Conservation (phyloP, 2,329 filamentous ascomycete species). For the Westerdykella aurantiaca region DNA sequence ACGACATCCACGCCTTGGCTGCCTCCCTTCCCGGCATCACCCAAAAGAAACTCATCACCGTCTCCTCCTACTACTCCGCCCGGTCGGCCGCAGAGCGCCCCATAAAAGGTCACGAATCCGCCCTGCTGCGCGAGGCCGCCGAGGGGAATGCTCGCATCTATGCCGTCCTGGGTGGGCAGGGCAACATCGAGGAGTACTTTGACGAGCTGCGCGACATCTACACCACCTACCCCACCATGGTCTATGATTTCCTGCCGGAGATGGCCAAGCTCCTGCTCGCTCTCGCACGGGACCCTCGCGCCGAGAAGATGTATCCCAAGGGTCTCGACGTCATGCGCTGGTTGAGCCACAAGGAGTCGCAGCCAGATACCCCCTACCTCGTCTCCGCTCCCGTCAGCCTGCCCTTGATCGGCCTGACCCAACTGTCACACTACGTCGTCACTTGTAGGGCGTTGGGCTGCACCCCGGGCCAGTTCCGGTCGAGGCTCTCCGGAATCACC, state of each 20-base stretch:
- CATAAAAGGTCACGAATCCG: slow-evolving; percentile 90
- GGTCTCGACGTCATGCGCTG: slow-evolving; percentile 93
- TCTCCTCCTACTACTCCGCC: slow-evolving; percentile 86
- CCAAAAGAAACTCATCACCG: slow-evolving; percentile 84
- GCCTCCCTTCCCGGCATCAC: slow-evolving; percentile 83
- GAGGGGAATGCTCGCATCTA: slow-evolving; percentile 82
- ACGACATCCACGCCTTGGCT: slow-evolving; percentile 89
- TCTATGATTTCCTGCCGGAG: slow-evolving; percentile 74
- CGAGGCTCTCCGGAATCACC: slow-evolving; percentile 79
- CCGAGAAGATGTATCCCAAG: slow-evolving; percentile 94
- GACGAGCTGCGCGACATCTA: slow-evolving; percentile 92
- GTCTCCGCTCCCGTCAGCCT: slow-evolving; percentile 94
- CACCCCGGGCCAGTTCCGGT: slow-evolving; percentile 80
- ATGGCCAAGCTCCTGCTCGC: slow-evolving; percentile 83
- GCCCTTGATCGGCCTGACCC: slow-evolving; percentile 90
- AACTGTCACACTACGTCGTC: slow-evolving; percentile 91
- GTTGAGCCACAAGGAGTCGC: slow-evolving; percentile 82
- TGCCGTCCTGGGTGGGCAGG: slow-evolving; percentile 92
- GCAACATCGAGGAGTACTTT: slow-evolving; percentile 99
- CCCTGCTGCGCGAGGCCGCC: slow-evolving; percentile 79
- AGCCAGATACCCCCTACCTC: slow-evolving; percentile 89
- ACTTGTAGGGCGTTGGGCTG: slow-evolving; percentile 88
- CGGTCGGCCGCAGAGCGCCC: slow-evolving; percentile 76
- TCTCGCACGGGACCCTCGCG: slow-evolving; percentile 74
- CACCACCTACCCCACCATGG: slow-evolving; percentile 83